Evolutionary conservation across 2,329 filamentous ascomycete genomes (phyloP).

Genomic region (Escovopsis sp.): DNA sequence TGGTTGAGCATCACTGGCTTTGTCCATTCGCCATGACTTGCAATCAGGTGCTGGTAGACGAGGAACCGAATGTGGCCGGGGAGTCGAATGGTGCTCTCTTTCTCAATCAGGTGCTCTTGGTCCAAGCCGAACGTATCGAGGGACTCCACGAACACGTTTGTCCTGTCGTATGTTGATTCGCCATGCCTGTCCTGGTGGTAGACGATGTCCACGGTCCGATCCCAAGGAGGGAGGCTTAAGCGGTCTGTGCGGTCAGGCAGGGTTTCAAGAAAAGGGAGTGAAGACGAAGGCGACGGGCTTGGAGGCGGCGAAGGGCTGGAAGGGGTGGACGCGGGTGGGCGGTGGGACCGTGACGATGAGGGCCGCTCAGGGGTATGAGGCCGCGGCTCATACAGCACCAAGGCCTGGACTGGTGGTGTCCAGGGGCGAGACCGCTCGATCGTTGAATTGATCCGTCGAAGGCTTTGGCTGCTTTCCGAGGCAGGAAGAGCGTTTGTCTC

Average conservation of each 20-base stretch:
- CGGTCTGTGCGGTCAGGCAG: not conserved
- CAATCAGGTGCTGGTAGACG: slow-evolving; percentile 15
- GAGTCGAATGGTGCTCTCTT: slow-evolving; percentile 7
- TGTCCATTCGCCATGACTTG: not conserved
- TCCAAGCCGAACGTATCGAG: slow-evolving; percentile 12
- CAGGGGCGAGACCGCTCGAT: slow-evolving; percentile 2
- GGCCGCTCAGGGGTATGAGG: not conserved
- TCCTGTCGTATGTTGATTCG: not conserved
- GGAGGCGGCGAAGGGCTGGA: not conserved
- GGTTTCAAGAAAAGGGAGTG: not conserved
- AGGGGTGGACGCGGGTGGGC: not conserved
- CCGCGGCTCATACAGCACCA: not conserved
- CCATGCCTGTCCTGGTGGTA: slow-evolving; percentile 13
- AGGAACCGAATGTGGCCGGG: slow-evolving; percentile 10
- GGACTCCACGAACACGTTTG: slow-evolving; percentile 8
- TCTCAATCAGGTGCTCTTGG: slow-evolving; percentile 4
- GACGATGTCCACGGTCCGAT: slow-evolving; percentile 22
- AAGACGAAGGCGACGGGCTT: not conserved
- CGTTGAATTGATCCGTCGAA: slow-evolving; percentile 3
- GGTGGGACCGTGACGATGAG: not conserved
- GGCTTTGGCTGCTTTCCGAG: slow-evolving; percentile 2
- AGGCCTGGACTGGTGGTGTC: not conserved
- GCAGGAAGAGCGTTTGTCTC: not conserved
- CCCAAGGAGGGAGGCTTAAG: slow-evolving; percentile 17
- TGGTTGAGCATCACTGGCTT: slow-evolving; percentile 18